phyloP scores from a whole-genome alignment of 805 yeast species.

The Candida easanensis region DNA sequence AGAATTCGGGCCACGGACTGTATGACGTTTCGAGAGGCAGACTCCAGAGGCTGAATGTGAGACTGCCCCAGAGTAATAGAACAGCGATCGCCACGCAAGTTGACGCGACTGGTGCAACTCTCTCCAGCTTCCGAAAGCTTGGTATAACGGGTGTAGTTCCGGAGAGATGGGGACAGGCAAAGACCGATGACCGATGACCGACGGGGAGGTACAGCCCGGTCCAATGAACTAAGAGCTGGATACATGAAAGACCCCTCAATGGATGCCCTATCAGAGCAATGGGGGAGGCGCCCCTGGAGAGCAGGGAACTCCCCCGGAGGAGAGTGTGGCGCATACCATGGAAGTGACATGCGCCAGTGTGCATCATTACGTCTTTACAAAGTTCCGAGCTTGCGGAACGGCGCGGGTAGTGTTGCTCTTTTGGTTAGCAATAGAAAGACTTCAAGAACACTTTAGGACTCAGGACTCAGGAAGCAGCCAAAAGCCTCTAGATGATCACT shows the following conservation, averaged over 20 bases:
- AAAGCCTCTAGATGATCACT: too few relatives aligned
- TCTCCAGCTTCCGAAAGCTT: not conserved
- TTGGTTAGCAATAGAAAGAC: too few relatives aligned
- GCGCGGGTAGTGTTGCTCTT: not conserved
- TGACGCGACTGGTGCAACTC: not conserved
- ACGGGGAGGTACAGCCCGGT: too few relatives aligned
- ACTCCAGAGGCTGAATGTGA: not conserved
- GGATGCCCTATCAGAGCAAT: not conserved
- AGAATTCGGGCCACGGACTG: too few relatives aligned
- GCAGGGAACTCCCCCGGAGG: not conserved
- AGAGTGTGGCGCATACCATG: not conserved
- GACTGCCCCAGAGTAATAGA: not conserved
- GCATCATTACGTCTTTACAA: not conserved
- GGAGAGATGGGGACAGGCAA: not conserved
- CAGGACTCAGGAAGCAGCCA: too few relatives aligned
- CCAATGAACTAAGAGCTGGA: too few relatives aligned
- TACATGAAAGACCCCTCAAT: too few relatives aligned
- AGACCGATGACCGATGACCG: too few relatives aligned
- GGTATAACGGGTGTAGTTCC: not conserved
- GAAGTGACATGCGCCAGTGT: not conserved
- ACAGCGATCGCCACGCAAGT: not conserved
- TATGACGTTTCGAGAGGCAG: not conserved
- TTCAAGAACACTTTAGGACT: too few relatives aligned
- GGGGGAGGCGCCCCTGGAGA: too few relatives aligned
- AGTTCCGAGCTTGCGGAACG: not conserved